These are phyloP conservation scores for Fusarium phyllophilum DNA, from an alignment of 2,329 filamentous ascomycete genomes.

Conservation along the genomic window DNA sequence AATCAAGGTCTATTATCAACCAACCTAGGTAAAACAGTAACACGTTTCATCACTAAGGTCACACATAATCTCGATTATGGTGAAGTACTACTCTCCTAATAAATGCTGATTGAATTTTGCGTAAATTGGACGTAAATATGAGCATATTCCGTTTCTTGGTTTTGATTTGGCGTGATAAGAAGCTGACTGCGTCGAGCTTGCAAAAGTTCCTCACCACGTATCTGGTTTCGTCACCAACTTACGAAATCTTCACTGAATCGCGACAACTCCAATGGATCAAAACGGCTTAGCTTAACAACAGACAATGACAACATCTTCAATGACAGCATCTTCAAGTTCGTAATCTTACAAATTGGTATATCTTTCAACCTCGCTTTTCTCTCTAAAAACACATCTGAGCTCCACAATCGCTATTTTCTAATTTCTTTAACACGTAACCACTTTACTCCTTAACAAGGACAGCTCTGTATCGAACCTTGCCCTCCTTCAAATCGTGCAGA, in stretches of 20 bases:
- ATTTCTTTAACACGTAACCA: neutral
- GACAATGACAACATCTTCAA: neutral
- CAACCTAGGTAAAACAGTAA: neutral
- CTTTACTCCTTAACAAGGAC: conserved; percentile 42
- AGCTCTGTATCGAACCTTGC: conserved; percentile 45
- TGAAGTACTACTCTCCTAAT: neutral
- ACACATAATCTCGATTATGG: neutral
- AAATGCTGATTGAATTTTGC: neutral
- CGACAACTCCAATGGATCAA: neutral
- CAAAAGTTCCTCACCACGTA: neutral
- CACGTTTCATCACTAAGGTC: no score
- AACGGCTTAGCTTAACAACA: neutral
- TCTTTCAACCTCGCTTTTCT: neutral
- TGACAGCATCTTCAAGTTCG: neutral
- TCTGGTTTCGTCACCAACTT: neutral
- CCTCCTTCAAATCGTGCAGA: conserved; percentile 48
- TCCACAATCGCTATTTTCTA: neutral
- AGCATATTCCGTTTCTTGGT: neutral
- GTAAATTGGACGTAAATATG: neutral
- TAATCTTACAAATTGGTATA: neutral
- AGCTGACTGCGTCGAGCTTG: no score
- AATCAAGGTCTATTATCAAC: neutral
- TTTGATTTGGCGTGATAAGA: neutral
- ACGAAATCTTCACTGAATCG: neutral
- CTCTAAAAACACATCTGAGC: neutral